A percentile compares a stretch with the other conserved stretches of the same genome.
These are phyloP conservation scores for Colletotrichum abscissum DNA, from an alignment of 2,329 filamentous ascomycete species.

Conservation along the genomic window DNA sequence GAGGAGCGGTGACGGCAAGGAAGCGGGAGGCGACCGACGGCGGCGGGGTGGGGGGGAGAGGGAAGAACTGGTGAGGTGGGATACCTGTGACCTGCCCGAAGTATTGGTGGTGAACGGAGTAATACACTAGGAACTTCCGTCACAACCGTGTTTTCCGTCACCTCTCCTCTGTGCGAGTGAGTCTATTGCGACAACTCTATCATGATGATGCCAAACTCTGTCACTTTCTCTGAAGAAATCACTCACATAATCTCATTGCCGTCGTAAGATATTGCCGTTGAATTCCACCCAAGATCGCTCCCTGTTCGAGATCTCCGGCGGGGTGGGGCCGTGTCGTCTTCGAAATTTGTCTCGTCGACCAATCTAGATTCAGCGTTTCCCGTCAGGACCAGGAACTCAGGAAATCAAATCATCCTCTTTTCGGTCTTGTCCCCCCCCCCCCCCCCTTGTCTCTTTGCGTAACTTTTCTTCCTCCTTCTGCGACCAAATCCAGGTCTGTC, in stretches of 20 bases:
- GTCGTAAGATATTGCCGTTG: neutral
- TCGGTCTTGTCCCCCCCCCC: too few relatives aligned
- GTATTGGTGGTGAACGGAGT: too few relatives aligned
- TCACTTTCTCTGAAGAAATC: neutral
- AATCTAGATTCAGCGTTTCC: neutral
- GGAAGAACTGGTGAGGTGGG: neutral
- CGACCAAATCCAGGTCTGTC: neutral
- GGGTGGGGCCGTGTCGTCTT: constrained; percentile 6
- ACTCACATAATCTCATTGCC: neutral
- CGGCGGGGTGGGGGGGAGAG: neutral
- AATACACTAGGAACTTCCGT: neutral
- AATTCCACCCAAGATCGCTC: neutral
- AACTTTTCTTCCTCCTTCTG: neutral
- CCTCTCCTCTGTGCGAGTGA: neutral
- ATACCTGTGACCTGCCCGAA: too few relatives aligned
- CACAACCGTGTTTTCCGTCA: neutral
- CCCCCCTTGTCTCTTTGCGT: neutral
- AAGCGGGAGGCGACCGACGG: neutral
- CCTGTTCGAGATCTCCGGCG: neutral
- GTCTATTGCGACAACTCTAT: neutral
- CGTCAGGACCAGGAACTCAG: neutral
- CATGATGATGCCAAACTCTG: neutral
- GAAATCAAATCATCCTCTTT: neutral
- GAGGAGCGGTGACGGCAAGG: neutral
- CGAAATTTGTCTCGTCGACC: neutral